Conservation (phyloP, 192 early-diverging fungal genomes). For the Coemansia sp. region DNA sequence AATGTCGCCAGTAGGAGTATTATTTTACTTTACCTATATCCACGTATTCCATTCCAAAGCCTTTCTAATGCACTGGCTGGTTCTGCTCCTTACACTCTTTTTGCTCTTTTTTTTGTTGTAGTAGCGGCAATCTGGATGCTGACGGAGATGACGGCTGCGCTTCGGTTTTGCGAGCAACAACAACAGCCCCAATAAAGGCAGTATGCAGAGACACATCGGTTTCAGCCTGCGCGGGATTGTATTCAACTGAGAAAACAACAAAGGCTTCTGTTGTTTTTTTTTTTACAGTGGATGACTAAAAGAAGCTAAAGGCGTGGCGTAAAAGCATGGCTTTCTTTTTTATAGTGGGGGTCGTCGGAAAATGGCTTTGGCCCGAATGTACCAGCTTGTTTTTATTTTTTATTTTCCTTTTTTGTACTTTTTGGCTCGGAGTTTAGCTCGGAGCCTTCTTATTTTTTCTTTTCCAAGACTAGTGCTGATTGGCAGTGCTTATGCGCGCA, state of each 20-base stretch:
- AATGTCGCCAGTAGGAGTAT: too few relatives aligned
- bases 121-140: slow-evolving; percentile 48
- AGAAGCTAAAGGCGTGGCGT: too few relatives aligned
- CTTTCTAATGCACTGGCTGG: too few relatives aligned
- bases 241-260: slow-evolving; percentile 18
- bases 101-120: slow-evolving; percentile 9
- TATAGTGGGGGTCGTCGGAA: background rate
- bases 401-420: background rate
- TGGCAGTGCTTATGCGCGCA: background rate
- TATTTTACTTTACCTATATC: too few relatives aligned
- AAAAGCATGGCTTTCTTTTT: too few relatives aligned
- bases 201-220: slow-evolving; percentile 26
- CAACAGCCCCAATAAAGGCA: slow-evolving; percentile 37
- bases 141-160: slow-evolving; percentile 17
- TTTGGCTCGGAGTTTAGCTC: slow-evolving; percentile 5
- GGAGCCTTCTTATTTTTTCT: background rate
- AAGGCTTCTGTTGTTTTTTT: too few relatives aligned
- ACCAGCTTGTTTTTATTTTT: background rate
- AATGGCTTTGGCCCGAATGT: background rate
- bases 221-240: slow-evolving; percentile 27
- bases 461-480: background rate
- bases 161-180: slow-evolving; percentile 36
- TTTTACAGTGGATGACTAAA: too few relatives aligned
- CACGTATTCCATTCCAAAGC: too few relatives aligned
- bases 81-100: too few relatives aligned